Evolutionary conservation across 2,329 filamentous ascomycete species (phyloP).

Genomic region (Scytalidium lignicola): DNA sequence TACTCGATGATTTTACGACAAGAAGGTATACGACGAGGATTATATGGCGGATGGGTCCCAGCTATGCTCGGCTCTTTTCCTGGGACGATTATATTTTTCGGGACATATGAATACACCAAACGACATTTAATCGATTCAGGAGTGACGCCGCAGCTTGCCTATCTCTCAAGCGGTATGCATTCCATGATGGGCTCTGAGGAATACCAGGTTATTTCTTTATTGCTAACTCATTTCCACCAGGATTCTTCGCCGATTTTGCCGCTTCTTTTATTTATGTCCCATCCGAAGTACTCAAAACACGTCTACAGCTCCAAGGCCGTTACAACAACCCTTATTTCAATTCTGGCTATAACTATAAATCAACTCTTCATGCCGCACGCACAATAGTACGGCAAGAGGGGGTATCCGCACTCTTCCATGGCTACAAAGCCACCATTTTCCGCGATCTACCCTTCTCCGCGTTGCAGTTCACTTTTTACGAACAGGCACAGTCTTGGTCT

Average conservation of each 20-base stretch:
- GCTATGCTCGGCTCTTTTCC: slow-evolving; percentile 90
- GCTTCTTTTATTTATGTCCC: slow-evolving; percentile 94
- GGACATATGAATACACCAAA: slow-evolving; percentile 94
- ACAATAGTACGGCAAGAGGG: slow-evolving; percentile 85
- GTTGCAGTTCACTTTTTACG: slow-evolving; percentile 96
- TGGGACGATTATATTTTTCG: slow-evolving; percentile 92
- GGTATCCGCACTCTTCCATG: slow-evolving; percentile 80
- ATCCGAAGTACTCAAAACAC: slow-evolving; percentile 96
- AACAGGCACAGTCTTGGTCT: slow-evolving; percentile 83
- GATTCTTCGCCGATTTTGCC: slow-evolving; percentile 88
- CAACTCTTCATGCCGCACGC: slow-evolving; percentile 74
- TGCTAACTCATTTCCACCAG: slow-evolving; percentile 39
- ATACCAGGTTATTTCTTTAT: background rate
- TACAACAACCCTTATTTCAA: slow-evolving; percentile 92
- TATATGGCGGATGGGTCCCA: slow-evolving; percentile 92
- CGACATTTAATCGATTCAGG: slow-evolving; percentile 80
- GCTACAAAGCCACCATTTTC: slow-evolving; percentile 94
- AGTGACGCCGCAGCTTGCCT: slow-evolving; percentile 75
- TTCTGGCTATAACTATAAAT: slow-evolving; percentile 93
- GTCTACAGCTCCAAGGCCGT: slow-evolving; percentile 87
- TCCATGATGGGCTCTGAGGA: background rate
- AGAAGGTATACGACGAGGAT: slow-evolving; percentile 77
- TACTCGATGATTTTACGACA: slow-evolving; percentile 92
- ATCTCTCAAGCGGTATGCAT: slow-evolving; percentile 70
- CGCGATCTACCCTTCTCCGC: slow-evolving; percentile 94